Conservation (phyloP, 2,329 filamentous ascomycete genomes). For the Cercospora janseana region DNA sequence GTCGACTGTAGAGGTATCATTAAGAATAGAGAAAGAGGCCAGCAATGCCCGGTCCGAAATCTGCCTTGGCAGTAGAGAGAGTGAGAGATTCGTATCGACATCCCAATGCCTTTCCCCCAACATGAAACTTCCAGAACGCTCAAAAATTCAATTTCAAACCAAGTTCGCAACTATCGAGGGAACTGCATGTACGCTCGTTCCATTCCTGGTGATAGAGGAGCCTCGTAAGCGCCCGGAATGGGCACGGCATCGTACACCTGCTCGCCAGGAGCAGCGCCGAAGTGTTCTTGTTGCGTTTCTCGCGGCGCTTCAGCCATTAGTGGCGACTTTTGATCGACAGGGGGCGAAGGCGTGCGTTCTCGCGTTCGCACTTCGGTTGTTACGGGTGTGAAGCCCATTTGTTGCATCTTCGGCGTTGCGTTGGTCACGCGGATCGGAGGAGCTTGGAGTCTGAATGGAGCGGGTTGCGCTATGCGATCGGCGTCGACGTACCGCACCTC, state of each 20-base stretch:
- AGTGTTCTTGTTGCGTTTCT: slow-evolving; percentile 61
- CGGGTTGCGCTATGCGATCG: slow-evolving; percentile 43
- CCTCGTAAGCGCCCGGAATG: slow-evolving; percentile 76
- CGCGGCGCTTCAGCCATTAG: slow-evolving; percentile 40
- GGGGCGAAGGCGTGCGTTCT: slow-evolving; percentile 28
- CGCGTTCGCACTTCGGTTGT: slow-evolving; percentile 24
- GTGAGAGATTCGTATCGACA: slow-evolving; percentile 12
- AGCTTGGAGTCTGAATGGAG: slow-evolving; percentile 81
- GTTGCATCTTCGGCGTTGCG: slow-evolving; percentile 68
- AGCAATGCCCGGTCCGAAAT: slow-evolving; percentile 3
- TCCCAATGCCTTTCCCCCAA: neutral
- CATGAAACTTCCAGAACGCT: slow-evolving; percentile 9
- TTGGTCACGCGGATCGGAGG: slow-evolving; percentile 76
- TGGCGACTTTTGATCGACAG: slow-evolving; percentile 40
- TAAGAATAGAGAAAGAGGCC: slow-evolving; percentile 16
- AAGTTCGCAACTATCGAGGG: neutral
- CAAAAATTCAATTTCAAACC: neutral
- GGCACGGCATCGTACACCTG: slow-evolving; percentile 81
- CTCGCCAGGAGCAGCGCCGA: slow-evolving; percentile 72
- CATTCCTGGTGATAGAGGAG: slow-evolving; percentile 27
- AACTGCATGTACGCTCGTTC: slow-evolving; percentile 23
- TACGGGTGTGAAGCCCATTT: slow-evolving; percentile 60
- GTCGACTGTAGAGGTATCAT: slow-evolving; percentile 26
- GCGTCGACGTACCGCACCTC: slow-evolving; percentile 63
- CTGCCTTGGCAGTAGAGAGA: slow-evolving; percentile 2